Percentiles rank a stretch among this genome's conserved stretches.
Evolutionary conservation across 805 yeast genomes (phyloP).

Genomic region (Saccharomycopsis selenospora): DNA sequence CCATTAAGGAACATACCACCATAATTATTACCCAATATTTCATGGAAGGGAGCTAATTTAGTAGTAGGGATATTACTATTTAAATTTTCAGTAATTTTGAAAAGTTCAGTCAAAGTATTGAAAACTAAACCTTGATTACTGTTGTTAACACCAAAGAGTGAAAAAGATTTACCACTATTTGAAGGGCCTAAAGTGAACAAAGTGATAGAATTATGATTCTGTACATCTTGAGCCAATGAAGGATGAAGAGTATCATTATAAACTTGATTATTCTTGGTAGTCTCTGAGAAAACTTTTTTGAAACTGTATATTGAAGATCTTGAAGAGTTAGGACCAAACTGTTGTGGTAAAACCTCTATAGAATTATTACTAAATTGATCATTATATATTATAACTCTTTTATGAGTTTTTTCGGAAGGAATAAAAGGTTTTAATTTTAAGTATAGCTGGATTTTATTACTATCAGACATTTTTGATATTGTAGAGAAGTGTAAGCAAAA

Average conservation of each 20-base stretch:
- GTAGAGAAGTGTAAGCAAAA: no score
- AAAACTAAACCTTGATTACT: conserved; percentile 32
- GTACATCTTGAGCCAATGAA: conserved; percentile 3
- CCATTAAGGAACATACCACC: conserved; percentile 18
- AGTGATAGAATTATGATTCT: conserved; percentile 31
- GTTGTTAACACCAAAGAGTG: conserved; percentile 31
- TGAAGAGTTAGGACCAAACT: background rate
- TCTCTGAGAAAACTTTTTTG: background rate
- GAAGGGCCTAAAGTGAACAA: conserved; percentile 48
- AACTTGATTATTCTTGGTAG: background rate
- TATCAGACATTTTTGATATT: conserved; percentile 1
- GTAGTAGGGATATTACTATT: conserved; percentile 21
- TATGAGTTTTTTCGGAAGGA: background rate
- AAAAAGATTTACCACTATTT: conserved; percentile 41
- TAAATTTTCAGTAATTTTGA: conserved; percentile 23
- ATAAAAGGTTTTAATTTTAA: conserved; percentile 10
- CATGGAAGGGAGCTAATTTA: conserved; percentile 19
- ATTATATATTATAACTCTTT: background rate
- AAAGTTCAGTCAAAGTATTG: conserved; percentile 31
- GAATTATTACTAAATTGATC: background rate
- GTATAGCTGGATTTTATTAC: conserved; percentile 15
- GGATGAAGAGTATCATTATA: conserved; percentile 3
- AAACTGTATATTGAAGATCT: background rate
- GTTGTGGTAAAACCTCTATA: background rate
- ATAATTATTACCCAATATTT: conserved; percentile 18